Conservation (phyloP, 805 yeast species). For the Lipomyces yamanashiensis region DNA sequence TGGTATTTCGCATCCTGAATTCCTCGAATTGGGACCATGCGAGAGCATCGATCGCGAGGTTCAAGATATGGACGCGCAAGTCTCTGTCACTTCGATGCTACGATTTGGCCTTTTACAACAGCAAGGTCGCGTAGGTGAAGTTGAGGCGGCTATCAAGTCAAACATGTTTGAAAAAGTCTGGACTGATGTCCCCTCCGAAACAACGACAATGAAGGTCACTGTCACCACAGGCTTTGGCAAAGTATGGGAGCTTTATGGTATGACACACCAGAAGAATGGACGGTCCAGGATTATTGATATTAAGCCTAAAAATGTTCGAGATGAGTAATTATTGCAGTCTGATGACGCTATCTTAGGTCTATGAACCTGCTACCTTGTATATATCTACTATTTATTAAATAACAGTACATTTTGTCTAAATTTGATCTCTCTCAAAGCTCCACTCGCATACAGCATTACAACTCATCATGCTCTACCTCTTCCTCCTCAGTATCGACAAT, state of each 20-base stretch:
- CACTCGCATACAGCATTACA: not conserved
- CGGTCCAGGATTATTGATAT: conserved; percentile 26
- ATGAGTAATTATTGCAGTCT: conserved; percentile 3
- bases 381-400: not conserved
- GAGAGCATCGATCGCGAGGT: conserved; percentile 28
- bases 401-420: not conserved
- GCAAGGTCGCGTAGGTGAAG: conserved; percentile 21
- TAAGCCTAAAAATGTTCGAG: conserved; percentile 24
- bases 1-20: conserved; percentile 19
- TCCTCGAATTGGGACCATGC: conserved; percentile 24
- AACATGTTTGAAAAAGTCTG: conserved; percentile 8
- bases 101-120: conserved; percentile 16
- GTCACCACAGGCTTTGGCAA: conserved; percentile 8
- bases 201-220: conserved; percentile 27
- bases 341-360: not conserved
- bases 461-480: conserved; percentile 15
- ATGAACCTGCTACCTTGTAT: not conserved
- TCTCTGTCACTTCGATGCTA: conserved; percentile 25
- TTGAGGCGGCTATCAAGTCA: conserved; percentile 29
- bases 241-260: conserved; percentile 28
- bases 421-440: not conserved
- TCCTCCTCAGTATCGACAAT: not conserved
- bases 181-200: conserved; percentile 13
- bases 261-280: conserved; percentile 7
- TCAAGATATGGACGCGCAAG: conserved; percentile 9